phyloP scores from a whole-genome alignment of 345 rosid species.

The Pelargonium nanum region DNA sequence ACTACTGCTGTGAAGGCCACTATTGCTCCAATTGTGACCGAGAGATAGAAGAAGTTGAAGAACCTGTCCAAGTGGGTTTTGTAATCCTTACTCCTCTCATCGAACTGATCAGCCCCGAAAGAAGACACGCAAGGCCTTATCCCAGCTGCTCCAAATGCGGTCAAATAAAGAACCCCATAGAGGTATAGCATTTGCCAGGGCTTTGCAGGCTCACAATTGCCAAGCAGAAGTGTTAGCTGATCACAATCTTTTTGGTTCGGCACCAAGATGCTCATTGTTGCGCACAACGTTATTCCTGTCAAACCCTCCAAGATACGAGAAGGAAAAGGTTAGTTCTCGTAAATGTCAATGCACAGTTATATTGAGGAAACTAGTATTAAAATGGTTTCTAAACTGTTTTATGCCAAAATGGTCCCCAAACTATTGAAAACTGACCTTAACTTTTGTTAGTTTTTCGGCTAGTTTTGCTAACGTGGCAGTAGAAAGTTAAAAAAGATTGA shows the following conservation, averaged over 20 bases:
- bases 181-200: conserved; percentile 81
- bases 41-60: conserved; percentile 89
- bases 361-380: too few relatives aligned
- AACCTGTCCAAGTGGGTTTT: conserved; percentile 75
- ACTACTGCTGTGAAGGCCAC: conserved; percentile 82
- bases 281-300: conserved; percentile 76
- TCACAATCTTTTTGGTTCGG: conserved; percentile 65
- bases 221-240: conserved; percentile 52
- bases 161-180: conserved; percentile 58
- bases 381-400: too few relatives aligned
- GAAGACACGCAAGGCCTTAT: conserved; percentile 95
- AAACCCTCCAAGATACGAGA: conserved; percentile 44
- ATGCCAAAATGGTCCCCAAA: too few relatives aligned
- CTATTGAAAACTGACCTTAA: too few relatives aligned
- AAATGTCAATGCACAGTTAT: neutral
- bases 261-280: conserved; percentile 40
- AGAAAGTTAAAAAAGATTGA: too few relatives aligned
- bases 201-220: conserved; percentile 60
- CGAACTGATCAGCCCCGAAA: conserved; percentile 95
- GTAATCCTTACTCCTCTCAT: conserved; percentile 62
- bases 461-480: too few relatives aligned
- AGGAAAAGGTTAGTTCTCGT: neutral
- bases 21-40: conserved; percentile 75
- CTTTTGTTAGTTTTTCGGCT: too few relatives aligned
- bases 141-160: conserved; percentile 87